A percentile compares a stretch with the other conserved stretches of the same genome.
Conservation (phyloP, 2,329 filamentous ascomycete genomes). For the Nigrospora oryzae region DNA sequence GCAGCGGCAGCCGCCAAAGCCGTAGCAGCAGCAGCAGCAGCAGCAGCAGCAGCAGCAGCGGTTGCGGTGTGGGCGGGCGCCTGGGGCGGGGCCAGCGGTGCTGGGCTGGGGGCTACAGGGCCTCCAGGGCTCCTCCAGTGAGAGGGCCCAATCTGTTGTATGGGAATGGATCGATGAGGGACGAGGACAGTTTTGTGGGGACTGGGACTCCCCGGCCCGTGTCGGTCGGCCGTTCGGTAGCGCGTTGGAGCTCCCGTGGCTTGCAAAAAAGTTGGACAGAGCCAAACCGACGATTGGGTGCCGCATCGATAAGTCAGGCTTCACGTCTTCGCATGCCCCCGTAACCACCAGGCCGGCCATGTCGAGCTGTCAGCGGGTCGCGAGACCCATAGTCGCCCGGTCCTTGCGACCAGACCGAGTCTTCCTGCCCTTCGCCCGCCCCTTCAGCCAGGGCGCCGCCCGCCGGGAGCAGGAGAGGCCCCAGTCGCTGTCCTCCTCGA, state of each 20-base stretch:
- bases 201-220: neutral
- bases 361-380: conserved; percentile 52
- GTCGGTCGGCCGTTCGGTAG: no score
- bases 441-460: conserved; percentile 25
- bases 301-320: no score
- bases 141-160: no score
- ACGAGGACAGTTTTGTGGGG: neutral
- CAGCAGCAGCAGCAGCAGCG: no score
- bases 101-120: no score
- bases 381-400: conserved; percentile 42
- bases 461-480: conserved; percentile 25
- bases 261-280: neutral
- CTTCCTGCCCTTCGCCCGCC: conserved; percentile 17
- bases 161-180: no score
- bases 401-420: conserved; percentile 35
- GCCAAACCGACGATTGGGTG: no score
- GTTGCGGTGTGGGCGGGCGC: no score
- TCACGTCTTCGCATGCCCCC: neutral
- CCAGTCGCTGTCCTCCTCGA: conserved; percentile 9
- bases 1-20: no score
- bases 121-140: no score
- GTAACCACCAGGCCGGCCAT: conserved; percentile 25
- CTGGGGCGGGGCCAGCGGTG: no score
- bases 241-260: neutral
- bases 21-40: no score